Evolutionary conservation across 495 filamentous ascomycete genomes (phyloP).

Genomic region (Tuber indicum): DNA sequence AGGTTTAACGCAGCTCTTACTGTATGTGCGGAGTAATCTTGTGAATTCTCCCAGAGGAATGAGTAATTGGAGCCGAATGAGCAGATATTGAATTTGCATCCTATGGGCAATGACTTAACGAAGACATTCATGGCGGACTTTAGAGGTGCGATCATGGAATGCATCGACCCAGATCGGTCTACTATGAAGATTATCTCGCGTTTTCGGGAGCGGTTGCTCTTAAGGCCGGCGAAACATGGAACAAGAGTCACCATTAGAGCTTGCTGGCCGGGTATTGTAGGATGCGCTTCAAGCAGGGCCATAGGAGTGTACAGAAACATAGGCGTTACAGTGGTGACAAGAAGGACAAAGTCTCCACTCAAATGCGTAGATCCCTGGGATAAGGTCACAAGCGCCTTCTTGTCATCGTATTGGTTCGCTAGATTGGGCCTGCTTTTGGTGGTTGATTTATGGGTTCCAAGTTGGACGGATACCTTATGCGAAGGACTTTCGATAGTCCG

Average conservation of each 20-base stretch:
- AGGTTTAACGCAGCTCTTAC: conserved; percentile 51
- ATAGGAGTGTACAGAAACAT: conserved; percentile 51
- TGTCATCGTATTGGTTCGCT: conserved; percentile 46
- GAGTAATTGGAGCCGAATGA: conserved; percentile 54
- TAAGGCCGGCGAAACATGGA: conserved; percentile 54
- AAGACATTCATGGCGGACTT: conserved; percentile 55
- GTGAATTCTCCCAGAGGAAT: conserved; percentile 56
- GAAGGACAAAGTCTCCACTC: conserved; percentile 50
- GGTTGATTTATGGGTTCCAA: conserved; percentile 41
- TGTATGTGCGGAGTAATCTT: conserved; percentile 49
- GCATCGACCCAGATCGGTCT: conserved; percentile 63
- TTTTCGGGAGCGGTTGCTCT: conserved; percentile 23
- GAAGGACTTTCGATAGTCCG: conserved; percentile 56
- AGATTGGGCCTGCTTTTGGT: conserved; percentile 45
- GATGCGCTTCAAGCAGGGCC: conserved; percentile 59
- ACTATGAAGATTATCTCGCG: conserved; percentile 64
- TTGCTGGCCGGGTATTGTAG: conserved; percentile 54
- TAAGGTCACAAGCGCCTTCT: conserved; percentile 55
- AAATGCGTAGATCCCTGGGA: conserved; percentile 48
- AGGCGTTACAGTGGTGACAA: conserved; percentile 47
- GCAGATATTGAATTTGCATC: conserved; percentile 66
- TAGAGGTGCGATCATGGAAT: conserved; percentile 50
- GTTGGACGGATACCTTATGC: conserved; percentile 56
- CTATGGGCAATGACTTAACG: conserved; percentile 60
- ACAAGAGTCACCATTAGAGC: conserved; percentile 62